Evolutionary conservation across 2,329 filamentous ascomycete species (phyloP), one percentile per base, ranked within the genome.

Genomic region (Lanzia echinophila): DNA sequence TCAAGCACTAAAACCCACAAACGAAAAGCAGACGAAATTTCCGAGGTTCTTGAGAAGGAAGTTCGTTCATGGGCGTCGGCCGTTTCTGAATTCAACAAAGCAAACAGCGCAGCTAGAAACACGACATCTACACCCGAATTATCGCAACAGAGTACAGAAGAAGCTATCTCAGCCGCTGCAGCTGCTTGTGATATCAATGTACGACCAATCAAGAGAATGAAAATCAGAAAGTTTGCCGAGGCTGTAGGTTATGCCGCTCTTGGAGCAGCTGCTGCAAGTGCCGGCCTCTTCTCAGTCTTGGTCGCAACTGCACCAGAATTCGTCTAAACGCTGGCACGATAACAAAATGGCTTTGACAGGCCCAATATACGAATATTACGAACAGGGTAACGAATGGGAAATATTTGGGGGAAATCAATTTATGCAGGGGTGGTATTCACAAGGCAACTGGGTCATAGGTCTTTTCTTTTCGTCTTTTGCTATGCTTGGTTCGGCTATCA

Each of bases 291-390:
- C 56, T 66, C 67, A 12, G 60, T 65, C 42, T 59, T 72, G 49
- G 69, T 71, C 48, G 68, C 68, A 45, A 70, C 69, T 41, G 70
- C 70, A 47, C 68, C 68, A 8, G 65, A 70, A 28, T 66, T 67
- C 28, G 33, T 61, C 32, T 64, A 51, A 63, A 24, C 13, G 12
- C 11, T 15, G 22, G 41, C 38, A 41, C n/a, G 20, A 17, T 5
- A 4, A 44, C 22, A n/a, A 44, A n/a, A 44, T 11, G 19, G 7
- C 19, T 15, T 31, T 15, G 15, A 3, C 11, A 44, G 11, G 20
- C 22, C 19, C 19, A 28, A 20, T 44, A 24, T 28, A 15, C 24
- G 15, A 22, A 28, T 13, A 12, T 44, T 11, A 22, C 6, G 20
- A 28, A 44, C 22, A 20, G 19, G 41, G 22, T 20, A 11, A 44